phyloP scores from a whole-genome alignment of 345 rosid species.

The Gossypium australe region DNA sequence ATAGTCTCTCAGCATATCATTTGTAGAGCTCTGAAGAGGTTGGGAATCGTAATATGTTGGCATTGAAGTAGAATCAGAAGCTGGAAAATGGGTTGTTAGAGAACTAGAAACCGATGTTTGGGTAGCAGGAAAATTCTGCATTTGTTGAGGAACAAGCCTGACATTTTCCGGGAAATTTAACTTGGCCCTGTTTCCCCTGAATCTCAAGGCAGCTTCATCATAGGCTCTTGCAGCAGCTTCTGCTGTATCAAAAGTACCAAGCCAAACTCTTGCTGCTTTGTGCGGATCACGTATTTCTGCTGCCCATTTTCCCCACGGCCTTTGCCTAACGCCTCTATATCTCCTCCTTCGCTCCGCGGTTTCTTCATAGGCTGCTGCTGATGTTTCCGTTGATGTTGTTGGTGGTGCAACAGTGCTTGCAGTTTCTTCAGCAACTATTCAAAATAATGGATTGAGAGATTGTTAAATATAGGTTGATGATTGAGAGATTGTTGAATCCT shows the following conservation, averaged over 20 bases:
- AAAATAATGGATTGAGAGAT: not conserved
- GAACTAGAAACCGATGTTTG: conserved; percentile 19
- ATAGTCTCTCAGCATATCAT: conserved; percentile 31
- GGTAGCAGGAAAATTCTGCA: conserved; percentile 18
- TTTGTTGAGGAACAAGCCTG: conserved; percentile 22
- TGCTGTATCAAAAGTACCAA: conserved; percentile 80
- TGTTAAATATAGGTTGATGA: not conserved
- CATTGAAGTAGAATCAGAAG: conserved; percentile 6
- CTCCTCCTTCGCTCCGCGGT: conserved; percentile 46
- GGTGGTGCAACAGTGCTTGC: conserved; percentile 12
- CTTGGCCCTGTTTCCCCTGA: conserved; percentile 81
- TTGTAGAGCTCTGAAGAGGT: conserved; percentile 3
- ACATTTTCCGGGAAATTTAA: conserved; percentile 78
- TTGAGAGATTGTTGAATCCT: not conserved
- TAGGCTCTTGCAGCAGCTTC: conserved; percentile 88
- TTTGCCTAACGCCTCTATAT: conserved; percentile 82
- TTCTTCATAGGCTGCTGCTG: conserved; percentile 25
- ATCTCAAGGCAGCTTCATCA: conserved; percentile 77
- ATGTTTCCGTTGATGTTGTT: not conserved
- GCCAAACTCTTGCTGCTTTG: conserved; percentile 81
- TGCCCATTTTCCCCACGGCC: conserved; percentile 95
- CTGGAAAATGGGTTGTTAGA: conserved; percentile 3
- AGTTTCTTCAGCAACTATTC: conserved; percentile 26
- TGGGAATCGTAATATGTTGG: conserved; percentile 22
- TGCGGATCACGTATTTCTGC: conserved; percentile 88